phyloP scores from a whole-genome alignment of 129 eudicot genomes.

The Flaveria linearis region DNA sequence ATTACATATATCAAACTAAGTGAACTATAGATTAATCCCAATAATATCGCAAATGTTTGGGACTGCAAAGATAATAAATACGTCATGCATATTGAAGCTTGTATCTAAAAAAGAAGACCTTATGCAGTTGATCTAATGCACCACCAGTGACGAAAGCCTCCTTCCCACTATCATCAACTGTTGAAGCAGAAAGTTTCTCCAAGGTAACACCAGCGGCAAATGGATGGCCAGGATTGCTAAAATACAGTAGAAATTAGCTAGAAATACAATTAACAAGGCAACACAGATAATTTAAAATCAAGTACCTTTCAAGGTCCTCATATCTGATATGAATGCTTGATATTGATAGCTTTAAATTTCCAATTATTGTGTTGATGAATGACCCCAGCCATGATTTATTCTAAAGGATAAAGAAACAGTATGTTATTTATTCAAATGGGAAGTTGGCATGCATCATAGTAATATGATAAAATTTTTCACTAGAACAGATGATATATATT shows the following conservation, averaged over 20 bases:
- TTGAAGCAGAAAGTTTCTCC: conserved; percentile 83
- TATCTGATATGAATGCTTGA: conserved; percentile 98
- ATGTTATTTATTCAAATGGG: conserved; percentile 34
- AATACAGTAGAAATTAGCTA: conserved; percentile 37
- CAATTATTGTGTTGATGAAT: conserved; percentile 85
- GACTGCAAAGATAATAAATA: conserved; percentile 13
- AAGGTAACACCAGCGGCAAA: conserved; percentile 95
- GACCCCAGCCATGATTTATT: conserved; percentile 98
- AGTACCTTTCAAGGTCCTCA: conserved; percentile 93
- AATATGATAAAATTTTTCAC: conserved; percentile 12
- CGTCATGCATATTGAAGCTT: conserved; percentile 25
- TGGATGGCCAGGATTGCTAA: conserved; percentile 91
- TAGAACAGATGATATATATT: background rate
- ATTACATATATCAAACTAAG: conserved; percentile 4
- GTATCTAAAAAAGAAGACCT: conserved; percentile 47
- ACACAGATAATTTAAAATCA: conserved; percentile 4
- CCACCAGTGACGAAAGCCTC: conserved; percentile 95
- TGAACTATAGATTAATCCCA: conserved; percentile 2
- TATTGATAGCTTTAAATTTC: conserved; percentile 92
- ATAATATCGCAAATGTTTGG: background rate
- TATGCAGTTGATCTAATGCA: conserved; percentile 85
- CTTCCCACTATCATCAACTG: conserved; percentile 86
- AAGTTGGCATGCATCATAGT: conserved; percentile 19
- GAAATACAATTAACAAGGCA: conserved; percentile 21
- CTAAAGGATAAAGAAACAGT: conserved; percentile 47